Conservation (phyloP, 2,329 filamentous ascomycete genomes). For the Aspergillus felis region DNA sequence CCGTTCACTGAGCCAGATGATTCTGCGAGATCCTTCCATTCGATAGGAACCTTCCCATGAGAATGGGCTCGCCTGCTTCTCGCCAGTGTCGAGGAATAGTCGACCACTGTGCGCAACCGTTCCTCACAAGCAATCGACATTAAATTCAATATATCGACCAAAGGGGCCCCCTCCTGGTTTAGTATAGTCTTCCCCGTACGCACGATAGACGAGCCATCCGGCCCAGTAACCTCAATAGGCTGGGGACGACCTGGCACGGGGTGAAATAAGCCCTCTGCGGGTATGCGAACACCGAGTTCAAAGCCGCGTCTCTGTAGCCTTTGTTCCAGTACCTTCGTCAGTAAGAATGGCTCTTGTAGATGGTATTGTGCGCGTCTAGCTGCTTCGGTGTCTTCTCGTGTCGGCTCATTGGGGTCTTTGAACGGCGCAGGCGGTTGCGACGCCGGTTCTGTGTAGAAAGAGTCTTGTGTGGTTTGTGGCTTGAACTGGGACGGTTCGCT, state of each 20-base stretch:
- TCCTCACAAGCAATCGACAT: constrained; percentile 81
- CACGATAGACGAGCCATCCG: constrained; percentile 59
- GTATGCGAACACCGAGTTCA: constrained; percentile 56
- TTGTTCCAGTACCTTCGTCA: constrained; percentile 56
- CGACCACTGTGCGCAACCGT: constrained; percentile 68
- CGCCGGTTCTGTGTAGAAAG: constrained; percentile 63
- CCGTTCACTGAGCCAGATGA: constrained; percentile 26
- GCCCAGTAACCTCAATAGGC: constrained; percentile 50
- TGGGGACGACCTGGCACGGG: constrained; percentile 40
- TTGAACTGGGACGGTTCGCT: constrained; percentile 49
- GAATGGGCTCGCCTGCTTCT: constrained; percentile 71
- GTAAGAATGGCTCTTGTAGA: constrained; percentile 68
- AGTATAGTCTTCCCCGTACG: constrained; percentile 68
- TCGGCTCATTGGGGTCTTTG: constrained; percentile 62
- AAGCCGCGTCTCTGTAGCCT: constrained; percentile 55
- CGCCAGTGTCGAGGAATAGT: constrained; percentile 70
- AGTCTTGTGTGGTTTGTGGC: constrained; percentile 52
- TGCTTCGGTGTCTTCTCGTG: constrained; percentile 59
- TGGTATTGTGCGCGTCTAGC: constrained; percentile 64
- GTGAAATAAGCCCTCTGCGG: constrained; percentile 53
- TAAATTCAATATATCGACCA: constrained; percentile 79
- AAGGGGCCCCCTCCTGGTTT: constrained; percentile 60
- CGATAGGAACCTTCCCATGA: constrained; percentile 71
- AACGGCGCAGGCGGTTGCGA: constrained; percentile 59
- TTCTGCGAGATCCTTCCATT: constrained; percentile 69